Percentiles rank a stretch among this genome's conserved stretches.
These are phyloP conservation scores for Galerina marginata DNA, from an alignment of 768 basidiomycete species.

Conservation along the genomic window DNA sequence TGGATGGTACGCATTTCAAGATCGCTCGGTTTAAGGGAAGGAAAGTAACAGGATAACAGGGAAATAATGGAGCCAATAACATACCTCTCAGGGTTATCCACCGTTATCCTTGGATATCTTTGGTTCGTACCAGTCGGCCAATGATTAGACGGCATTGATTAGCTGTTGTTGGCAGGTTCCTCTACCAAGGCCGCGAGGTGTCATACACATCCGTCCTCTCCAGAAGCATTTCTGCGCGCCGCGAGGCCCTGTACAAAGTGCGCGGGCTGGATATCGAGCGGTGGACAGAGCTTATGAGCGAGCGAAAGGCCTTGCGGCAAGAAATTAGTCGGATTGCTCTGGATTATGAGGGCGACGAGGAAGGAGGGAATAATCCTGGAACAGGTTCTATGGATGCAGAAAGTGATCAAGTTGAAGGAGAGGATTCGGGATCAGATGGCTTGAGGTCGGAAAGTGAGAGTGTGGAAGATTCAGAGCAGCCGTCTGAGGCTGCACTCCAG, in stretches of 20 bases:
- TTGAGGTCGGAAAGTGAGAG: neutral
- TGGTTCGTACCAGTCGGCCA: conserved; percentile 40
- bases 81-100: conserved; percentile 66
- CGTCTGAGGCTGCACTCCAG: no score
- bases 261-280: conserved; percentile 65
- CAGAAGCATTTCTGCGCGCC: conserved; percentile 60
- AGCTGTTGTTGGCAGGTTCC: conserved; percentile 44
- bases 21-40: neutral
- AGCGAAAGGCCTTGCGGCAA: conserved; percentile 51
- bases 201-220: conserved; percentile 69
- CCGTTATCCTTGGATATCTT: conserved; percentile 64
- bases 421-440: neutral
- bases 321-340: conserved; percentile 64
- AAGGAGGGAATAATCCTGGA: conserved; percentile 14
- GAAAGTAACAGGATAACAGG: conserved; percentile 33
- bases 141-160: neutral
- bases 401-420: neutral
- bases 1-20: conserved; percentile 46
- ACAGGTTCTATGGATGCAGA: neutral
- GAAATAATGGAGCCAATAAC: conserved; percentile 76
- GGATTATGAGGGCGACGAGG: conserved; percentile 57
- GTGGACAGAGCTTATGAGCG: conserved; percentile 59
- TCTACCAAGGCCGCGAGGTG: conserved; percentile 66
- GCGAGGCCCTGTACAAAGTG: conserved; percentile 58
- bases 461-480: neutral